These are phyloP conservation scores for Rubia balearica DNA, from an alignment of 305 asterid species.

Conservation along the genomic window DNA sequence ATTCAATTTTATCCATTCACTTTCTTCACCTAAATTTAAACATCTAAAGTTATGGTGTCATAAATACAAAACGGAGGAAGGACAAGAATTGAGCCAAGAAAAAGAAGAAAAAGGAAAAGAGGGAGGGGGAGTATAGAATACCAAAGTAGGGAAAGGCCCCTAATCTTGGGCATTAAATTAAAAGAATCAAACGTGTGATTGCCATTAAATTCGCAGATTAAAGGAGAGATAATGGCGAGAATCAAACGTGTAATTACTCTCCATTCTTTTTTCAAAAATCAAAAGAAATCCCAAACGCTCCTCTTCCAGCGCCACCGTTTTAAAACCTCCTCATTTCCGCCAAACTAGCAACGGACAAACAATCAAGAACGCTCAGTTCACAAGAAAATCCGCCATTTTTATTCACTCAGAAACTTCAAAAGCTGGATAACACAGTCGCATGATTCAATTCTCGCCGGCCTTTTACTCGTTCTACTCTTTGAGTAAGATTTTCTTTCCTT, in stretches of 20 bases:
- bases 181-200: constrained; percentile 1
- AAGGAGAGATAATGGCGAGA: background rate
- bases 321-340: constrained; percentile 18
- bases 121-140: background rate
- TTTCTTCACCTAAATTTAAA: too few relatives aligned
- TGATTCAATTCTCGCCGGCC: constrained; percentile 18
- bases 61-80: too few relatives aligned
- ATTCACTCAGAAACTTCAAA: background rate
- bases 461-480: constrained; percentile 20
- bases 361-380: background rate
- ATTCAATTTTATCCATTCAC: too few relatives aligned
- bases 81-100: background rate
- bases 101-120: background rate
- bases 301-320: constrained; percentile 31
- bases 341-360: background rate
- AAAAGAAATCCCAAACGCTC: constrained; percentile 17
- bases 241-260: too few relatives aligned
- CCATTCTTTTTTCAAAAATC: background rate
- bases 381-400: constrained; percentile 1
- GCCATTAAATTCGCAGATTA: background rate
- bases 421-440: background rate
- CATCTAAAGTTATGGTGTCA: too few relatives aligned
- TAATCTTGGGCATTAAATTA: background rate
- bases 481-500: constrained; percentile 12
- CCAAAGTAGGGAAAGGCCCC: background rate